Evolutionary conservation across 176 grass and related monocot genomes (phyloP).

Genomic region (Puccinellia tenuiflora): DNA sequence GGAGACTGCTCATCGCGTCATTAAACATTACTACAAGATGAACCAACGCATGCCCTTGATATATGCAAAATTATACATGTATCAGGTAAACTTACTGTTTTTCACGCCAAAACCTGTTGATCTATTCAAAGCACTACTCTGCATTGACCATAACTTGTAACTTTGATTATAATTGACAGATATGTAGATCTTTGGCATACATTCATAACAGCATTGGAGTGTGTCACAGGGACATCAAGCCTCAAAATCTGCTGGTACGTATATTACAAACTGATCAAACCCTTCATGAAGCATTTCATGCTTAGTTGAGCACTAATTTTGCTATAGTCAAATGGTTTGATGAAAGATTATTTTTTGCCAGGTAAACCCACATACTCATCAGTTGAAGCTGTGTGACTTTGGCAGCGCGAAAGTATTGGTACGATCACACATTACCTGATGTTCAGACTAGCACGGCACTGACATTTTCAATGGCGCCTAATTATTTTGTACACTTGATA

Average conservation of each 20-base stretch:
- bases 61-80: conserved; percentile 86
- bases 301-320: neutral
- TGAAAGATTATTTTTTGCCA: conserved; percentile 32
- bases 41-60: conserved; percentile 84
- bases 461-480: neutral
- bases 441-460: neutral
- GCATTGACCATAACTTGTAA: neutral
- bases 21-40: conserved; percentile 83
- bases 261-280: conserved; percentile 5
- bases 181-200: conserved; percentile 78
- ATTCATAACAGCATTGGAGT: conserved; percentile 80
- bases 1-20: conserved; percentile 80
- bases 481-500: conserved; percentile 19
- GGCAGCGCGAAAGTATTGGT: conserved; percentile 98
- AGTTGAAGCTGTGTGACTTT: conserved; percentile 94
- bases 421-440: conserved; percentile 5
- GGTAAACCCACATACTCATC: conserved; percentile 95
- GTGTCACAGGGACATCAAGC: conserved; percentile 96
- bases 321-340: conserved; percentile 4
- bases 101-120: neutral
- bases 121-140: neutral
- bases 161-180: conserved; percentile 49
- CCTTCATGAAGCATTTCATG: neutral
- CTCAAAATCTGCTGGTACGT: conserved; percentile 87
- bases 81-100: conserved; percentile 49